Base-by-base conservation (phyloP, 202 grass and related monocot species). In the Saccharum hybrid region DNA sequence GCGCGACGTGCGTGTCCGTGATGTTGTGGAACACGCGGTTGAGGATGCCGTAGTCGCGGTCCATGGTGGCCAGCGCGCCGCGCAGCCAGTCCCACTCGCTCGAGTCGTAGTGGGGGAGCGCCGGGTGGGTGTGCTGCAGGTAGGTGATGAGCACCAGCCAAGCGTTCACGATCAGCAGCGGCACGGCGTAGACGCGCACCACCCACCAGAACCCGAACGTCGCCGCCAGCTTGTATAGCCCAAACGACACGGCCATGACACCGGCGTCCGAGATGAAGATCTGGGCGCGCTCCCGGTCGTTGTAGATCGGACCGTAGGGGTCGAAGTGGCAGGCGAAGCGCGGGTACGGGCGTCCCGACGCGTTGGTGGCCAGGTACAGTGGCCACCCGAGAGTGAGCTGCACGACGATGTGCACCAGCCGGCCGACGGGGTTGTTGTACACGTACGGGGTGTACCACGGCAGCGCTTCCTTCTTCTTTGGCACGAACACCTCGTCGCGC, bases 1-100 rank as follows among this genome's bases (percentile, higher is more conserved):
- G 94, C 28, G 92, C 90, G 4, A 94, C 94, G 81, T 97, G 94
- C 4, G 94, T 97, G 86, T 97, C 94, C 0, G 94, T 97, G 86
- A 97, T 97, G 88, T 97, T 90, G 81, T 97, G 94, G 84, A 97
- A 97, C 7, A 97, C 88, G n/a, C 81, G 77, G 90, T 97, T 97
- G 68, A 97, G 90, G 81, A 97, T 66, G 38, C 94, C 94, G 39
- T 97, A 97, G 84, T 97, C 94, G 0, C 94, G 88, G 88, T 97
- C 94, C 75, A 97, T 62, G 66, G 94, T 97, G 57, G 94, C 92
- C 5, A 97, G 92, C 19, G 94, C 92, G 21, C 94, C 94, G 0
- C 94, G 90, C 73, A 97, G 84, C 94, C 94, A 97, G 88, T 97
- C 94, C 94, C 94, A 97, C 88, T 97, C 94, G 33, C 48, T 85